Conservation (phyloP, 1,284 basidiomycete genomes). For the Ganoderma lingzhi region DNA sequence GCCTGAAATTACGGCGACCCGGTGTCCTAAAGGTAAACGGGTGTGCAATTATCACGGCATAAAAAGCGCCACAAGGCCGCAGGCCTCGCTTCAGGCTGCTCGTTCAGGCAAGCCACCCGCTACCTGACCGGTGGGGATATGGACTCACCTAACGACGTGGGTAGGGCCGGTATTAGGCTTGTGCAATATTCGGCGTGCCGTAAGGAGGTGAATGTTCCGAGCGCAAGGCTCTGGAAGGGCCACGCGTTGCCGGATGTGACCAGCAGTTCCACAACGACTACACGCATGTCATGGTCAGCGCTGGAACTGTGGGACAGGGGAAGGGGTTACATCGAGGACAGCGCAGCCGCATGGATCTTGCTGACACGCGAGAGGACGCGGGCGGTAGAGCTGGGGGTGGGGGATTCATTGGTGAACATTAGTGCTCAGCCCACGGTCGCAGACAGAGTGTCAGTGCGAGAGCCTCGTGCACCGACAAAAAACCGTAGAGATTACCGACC, state of each 20-base stretch:
- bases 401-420: background rate
- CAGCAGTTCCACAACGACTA: background rate
- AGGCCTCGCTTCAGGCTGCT: conserved; percentile 9
- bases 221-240: background rate
- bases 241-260: conserved; percentile 1
- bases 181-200: background rate
- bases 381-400: conserved; percentile 13
- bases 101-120: background rate
- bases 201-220: background rate
- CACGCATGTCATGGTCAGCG: conserved; percentile 20
- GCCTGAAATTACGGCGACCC: conserved; percentile 13
- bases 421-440: background rate
- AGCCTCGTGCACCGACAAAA: conserved; percentile 23
- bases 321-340: conserved; percentile 22
- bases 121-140: background rate
- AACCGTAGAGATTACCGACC: conserved; percentile 14
- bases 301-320: conserved; percentile 1
- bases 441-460: conserved; percentile 9
- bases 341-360: conserved; percentile 22
- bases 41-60: conserved; percentile 28
- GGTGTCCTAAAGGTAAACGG: conserved; percentile 15
- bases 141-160: background rate
- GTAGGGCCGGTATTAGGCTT: background rate
- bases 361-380: conserved; percentile 10
- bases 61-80: conserved; percentile 24